phyloP scores from a whole-genome alignment of 1,284 basidiomycete genomes.

The Mycena sp. region DNA sequence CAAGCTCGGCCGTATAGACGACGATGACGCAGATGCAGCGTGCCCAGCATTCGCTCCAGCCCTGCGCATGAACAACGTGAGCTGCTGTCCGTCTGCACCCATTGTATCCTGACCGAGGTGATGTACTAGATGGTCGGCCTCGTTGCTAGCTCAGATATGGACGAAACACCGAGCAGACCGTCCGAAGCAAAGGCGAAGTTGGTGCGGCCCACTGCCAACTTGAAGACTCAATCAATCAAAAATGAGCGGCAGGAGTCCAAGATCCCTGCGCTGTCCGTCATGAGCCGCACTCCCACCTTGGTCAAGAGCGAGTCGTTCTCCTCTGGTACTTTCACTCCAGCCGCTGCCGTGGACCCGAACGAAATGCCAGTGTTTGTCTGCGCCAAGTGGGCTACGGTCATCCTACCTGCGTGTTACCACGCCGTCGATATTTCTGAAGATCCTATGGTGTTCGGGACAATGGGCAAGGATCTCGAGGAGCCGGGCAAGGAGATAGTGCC shows the following conservation, averaged over 20 bases:
- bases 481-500: conserved; percentile 1
- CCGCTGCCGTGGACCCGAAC: not conserved
- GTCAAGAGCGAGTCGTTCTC: conserved; percentile 3
- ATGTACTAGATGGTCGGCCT: not conserved
- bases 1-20: not conserved
- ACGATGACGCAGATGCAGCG: conserved; percentile 1
- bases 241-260: not conserved
- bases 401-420: not conserved
- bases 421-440: not conserved
- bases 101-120: not conserved
- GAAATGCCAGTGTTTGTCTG: not conserved
- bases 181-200: not conserved
- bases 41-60: not conserved
- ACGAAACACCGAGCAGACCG: conserved; percentile 10
- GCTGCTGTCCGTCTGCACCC: not conserved
- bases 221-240: not conserved
- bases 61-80: conserved; percentile 4
- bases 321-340: not conserved
- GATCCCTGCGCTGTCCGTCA: not conserved
- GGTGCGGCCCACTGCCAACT: not conserved
- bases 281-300: not conserved
- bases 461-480: not conserved
- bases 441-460: not conserved
- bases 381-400: not conserved
- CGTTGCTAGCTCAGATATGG: not conserved